Evolutionary conservation across 2,329 filamentous ascomycete species (phyloP).

Genomic region (Aspergillus novoparasiticus): DNA sequence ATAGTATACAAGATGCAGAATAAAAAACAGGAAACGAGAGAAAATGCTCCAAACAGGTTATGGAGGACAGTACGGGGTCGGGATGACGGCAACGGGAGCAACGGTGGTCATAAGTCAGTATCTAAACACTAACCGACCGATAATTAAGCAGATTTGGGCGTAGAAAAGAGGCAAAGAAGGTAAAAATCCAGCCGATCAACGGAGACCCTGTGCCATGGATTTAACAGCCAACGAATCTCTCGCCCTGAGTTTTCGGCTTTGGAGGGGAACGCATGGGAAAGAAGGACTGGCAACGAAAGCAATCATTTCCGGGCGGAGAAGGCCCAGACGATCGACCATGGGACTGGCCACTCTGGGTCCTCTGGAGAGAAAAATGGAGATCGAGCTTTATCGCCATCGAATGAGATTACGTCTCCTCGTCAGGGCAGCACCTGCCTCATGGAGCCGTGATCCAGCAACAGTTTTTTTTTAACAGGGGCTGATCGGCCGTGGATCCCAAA

Average conservation of each 20-base stretch:
- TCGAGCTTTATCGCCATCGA: not conserved
- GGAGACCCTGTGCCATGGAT: constrained; percentile 9
- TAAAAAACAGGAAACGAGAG: constrained; percentile 5
- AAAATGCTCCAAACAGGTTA: constrained; percentile 7
- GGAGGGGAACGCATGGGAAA: not conserved
- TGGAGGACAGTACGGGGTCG: constrained; percentile 7
- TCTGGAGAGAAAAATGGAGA: constrained; percentile 9
- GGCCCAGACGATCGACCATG: constrained; percentile 11
- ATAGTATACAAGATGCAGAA: constrained; percentile 4
- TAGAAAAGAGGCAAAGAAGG: constrained; percentile 8
- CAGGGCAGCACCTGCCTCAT: constrained; percentile 6
- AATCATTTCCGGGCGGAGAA: constrained; percentile 11
- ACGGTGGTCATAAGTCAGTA: constrained; percentile 2
- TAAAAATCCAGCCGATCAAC: constrained; percentile 9
- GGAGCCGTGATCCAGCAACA: constrained; percentile 7
- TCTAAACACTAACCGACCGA: not conserved
- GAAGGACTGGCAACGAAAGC: constrained; percentile 1
- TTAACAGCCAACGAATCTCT: constrained; percentile 1
- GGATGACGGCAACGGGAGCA: constrained; percentile 6
- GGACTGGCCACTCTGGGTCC: constrained; percentile 9
- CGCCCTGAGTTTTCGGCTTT: constrained; percentile 4
- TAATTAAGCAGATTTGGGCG: constrained; percentile 10
- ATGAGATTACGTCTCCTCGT: not conserved
- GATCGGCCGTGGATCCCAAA: constrained; percentile 14
- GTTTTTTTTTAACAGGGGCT: constrained; percentile 6